Base-by-base conservation (phyloP, 371 early-diverging fungal species). In the Syncephalastrum contaminatum region DNA sequence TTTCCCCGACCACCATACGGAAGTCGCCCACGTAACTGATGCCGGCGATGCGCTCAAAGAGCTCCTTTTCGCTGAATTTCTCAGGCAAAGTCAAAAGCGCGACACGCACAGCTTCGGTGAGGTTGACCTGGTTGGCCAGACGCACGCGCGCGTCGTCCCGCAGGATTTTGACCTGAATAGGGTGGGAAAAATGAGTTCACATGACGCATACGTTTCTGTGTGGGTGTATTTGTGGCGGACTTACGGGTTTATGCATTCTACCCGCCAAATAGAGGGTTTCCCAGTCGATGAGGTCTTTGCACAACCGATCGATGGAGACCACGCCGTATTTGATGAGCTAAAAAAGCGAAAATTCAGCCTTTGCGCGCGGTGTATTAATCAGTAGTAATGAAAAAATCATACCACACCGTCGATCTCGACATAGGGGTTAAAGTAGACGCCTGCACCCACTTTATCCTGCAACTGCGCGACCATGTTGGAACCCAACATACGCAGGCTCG, bases 401-500 rank as follows among this genome's bases (percentile, higher is more conserved):
- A 89, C 89, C 85, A 89, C 80, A 48, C 91, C 94, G 61, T 92
- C 82, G 20, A 97, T 71, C 50, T 88, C 77, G 22, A 96, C 88
- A 69, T 91, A 89, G n/a, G 99, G 90, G 66, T 97, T 97, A 72
- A 88, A 98, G 73, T 96, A 97, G 51, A 96, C 82, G 43, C 95
- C 92, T 6, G 96, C 96, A 42, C 96, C 96, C 58, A 92, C 65
- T 46, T 84, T 80, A 15, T 95, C 92, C 72, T 96, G 94, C 41
- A 95, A 73, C 24, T 69, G 56, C 1, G 90, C 62, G 12, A 97
- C 86, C 0, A 88, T 80, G 21, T 83, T 67, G 48, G 91, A 84
- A 0, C 96, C 95, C 7, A 89, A 53, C 14, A 58, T 66, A 21
- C 83, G 78, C 60, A 95, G 51, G 22, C 85, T 62, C 13, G 97